A percentile compares a stretch with the other conserved stretches of the same genome.
phyloP scores from a whole-genome alignment of 768 basidiomycete species.

The Lyophyllum decastes region DNA sequence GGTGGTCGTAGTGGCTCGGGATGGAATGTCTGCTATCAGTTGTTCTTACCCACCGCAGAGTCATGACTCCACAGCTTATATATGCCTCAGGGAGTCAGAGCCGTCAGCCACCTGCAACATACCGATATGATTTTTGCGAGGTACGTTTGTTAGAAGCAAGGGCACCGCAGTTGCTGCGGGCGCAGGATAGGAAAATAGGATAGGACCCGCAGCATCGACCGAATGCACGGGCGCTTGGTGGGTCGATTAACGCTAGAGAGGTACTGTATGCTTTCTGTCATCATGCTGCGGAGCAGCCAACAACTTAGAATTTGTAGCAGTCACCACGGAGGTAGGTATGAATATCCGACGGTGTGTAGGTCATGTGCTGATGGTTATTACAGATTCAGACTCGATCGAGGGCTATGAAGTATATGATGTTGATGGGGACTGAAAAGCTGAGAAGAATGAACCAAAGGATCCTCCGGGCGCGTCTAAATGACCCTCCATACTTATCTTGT shows the following conservation, averaged over 20 bases:
- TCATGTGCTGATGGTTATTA: background rate
- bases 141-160: background rate
- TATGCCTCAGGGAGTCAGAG: background rate
- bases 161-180: background rate
- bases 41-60: background rate
- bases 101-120: too few relatives aligned
- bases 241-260: too few relatives aligned
- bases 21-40: background rate
- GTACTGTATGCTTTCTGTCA: too few relatives aligned
- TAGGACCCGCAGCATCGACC: too few relatives aligned
- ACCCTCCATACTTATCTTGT: too few relatives aligned
- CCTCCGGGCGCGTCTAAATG: too few relatives aligned
- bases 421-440: too few relatives aligned
- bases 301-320: background rate
- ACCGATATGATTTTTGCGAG: background rate
- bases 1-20: background rate
- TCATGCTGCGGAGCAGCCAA: background rate
- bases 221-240: too few relatives aligned
- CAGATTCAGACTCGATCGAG: too few relatives aligned
- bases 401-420: too few relatives aligned
- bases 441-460: too few relatives aligned
- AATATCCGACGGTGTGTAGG: background rate
- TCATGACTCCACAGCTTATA: background rate
- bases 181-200: too few relatives aligned
- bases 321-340: background rate